Base-by-base conservation (phyloP, 345 rosid species). In the Nephelium lappaceum region DNA sequence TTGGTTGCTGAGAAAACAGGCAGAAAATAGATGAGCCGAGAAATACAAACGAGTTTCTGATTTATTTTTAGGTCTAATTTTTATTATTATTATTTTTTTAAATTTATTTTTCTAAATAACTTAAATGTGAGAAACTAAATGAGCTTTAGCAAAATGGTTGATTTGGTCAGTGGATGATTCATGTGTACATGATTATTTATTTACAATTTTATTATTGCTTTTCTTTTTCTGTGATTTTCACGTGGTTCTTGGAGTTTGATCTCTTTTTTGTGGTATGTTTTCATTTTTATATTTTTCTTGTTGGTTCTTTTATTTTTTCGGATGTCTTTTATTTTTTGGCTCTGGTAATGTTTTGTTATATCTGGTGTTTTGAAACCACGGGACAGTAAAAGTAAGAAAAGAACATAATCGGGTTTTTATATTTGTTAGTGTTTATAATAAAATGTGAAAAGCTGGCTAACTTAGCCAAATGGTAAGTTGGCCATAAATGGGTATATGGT, bases 1-100 rank as follows among this genome's bases (percentile, higher is more conserved):
- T 53, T 16, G 58, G 58, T 53, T 53, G 58, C n/a, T 53, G 58
- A 79, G 43, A 60, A 73, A 76, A 5, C 31, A 39, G 25, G 16
- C 67, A 55, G 73, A 38, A 76, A 67, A 27, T 55, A 57, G 24
- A 21, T 15, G 61, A 62, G 39, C 60, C 47, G 47, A 14, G 45
- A 53, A 53, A 53, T 8, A 53, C 58, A 16, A 53, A 53, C 5
- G n/a, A n/a, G n/a, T n/a, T n/a, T n/a, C n/a, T n/a, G n/a, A n/a
- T 15, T n/a, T 14, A 10, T 2, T 45, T 8, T 45, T 45, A 45
- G 49, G 5, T 38, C 49, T 45, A 31, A 31, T 31, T 31, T 31
- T 31, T 31, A 31, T 31, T 31, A 31, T 31, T 31, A 1, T 31
- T 41, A 1, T 41, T 5, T 41, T 41, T 41, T 41, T 1, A 41